Evolutionary conservation across 768 basidiomycete species (phyloP).

Genomic region (Suillus alpinus): DNA sequence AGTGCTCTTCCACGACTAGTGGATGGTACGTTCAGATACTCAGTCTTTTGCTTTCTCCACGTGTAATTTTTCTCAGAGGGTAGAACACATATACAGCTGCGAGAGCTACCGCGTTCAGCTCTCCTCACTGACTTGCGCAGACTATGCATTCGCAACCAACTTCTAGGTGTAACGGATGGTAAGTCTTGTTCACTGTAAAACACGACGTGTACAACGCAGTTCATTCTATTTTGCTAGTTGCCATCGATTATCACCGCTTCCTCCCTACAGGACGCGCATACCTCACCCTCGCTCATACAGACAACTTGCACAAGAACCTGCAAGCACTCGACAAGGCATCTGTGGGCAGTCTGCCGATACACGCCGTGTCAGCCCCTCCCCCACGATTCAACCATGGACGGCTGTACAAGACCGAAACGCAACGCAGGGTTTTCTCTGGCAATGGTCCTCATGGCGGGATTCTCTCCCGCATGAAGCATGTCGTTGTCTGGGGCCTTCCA

Average conservation of each 20-base stretch:
- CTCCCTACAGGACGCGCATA: constrained; percentile 56
- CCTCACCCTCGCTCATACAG: constrained; percentile 50
- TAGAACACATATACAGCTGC: constrained; percentile 44
- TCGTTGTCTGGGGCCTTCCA: constrained; percentile 63
- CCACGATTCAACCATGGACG: constrained; percentile 25
- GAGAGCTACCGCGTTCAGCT: constrained; percentile 48
- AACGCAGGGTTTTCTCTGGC: background rate
- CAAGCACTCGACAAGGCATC: constrained; percentile 40
- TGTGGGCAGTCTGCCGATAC: constrained; percentile 44
- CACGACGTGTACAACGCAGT: background rate
- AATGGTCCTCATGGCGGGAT: constrained; percentile 55
- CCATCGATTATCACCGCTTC: constrained; percentile 60
- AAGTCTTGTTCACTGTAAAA: constrained; percentile 4
- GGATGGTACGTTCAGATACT: constrained; percentile 15
- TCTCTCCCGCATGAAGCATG: constrained; percentile 46
- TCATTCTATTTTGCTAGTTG: constrained; percentile 37
- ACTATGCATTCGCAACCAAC: constrained; percentile 36
- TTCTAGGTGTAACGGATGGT: constrained; percentile 46
- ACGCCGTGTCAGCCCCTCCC: constrained; percentile 29
- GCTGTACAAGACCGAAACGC: constrained; percentile 26
- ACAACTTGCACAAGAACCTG: constrained; percentile 41
- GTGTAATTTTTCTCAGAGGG: constrained; percentile 14
- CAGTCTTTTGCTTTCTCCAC: background rate
- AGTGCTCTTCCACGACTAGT: constrained; percentile 8
- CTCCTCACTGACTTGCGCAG: constrained; percentile 56